Evolutionary conservation across 179 eudicot genomes (phyloP), one percentile per base, ranked within the genome.

Genomic region (Gypsophila paniculata): DNA sequence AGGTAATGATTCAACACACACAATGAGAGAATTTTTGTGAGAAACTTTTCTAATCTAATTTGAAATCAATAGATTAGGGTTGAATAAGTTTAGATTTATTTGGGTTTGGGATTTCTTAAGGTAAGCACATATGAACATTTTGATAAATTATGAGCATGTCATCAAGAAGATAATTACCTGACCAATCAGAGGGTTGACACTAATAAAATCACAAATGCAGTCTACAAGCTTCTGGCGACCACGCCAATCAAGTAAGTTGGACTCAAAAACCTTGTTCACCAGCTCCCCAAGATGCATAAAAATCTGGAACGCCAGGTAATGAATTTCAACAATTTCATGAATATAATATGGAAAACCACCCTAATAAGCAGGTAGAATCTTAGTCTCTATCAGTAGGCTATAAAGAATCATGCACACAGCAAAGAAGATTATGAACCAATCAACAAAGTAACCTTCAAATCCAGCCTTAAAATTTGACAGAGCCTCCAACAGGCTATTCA

Each of bases 151-250:
- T n/a, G 49, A 21, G 0, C 36, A 74, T 57, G 36, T 14, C 61
- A 66, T 26, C 44, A 61, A 29, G 69, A 10, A 29, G 62, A 55
- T 32, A 75, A 75, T 79, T 79, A 94, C 99, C 97, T 92, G 97
- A 68, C 93, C 88, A 79, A 88, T 83, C 66, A 82, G 80, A 65
- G 99, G 96, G 78, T 76, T 81, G 36, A 94, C 77, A 67, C 74
- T 72, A 65, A 94, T 80, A 71, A 90, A 87, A 82, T 82, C 84
- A 83, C 89, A 94, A 38, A 90, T 80, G 85, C 95, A 94, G 60
- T 82, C 87, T 55, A 92, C 80, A 81, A 94, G 81, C 90, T 86
- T 88, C 48, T 79, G 73, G 29, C 99, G 97, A 72, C 86, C 95
- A 59, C 34, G 60, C 96, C 99, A 88, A 86, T 92, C 97, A 71